Conservation (phyloP, 208 protist species). For the Acanthamoeba culbertsoni region DNA sequence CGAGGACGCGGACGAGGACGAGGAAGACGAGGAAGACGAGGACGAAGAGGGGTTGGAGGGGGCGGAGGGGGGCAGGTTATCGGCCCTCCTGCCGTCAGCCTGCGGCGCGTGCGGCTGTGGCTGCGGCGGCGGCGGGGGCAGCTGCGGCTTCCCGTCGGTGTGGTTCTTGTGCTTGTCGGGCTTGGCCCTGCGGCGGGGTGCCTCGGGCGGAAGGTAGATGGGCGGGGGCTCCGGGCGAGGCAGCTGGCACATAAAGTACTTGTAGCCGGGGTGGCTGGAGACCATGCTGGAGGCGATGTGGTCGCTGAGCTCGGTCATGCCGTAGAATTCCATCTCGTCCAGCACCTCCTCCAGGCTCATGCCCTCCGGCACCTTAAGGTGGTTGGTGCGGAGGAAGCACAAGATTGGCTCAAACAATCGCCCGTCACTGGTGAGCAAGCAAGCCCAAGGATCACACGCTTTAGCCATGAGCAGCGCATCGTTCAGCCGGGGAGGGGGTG, state of each 20-base stretch:
- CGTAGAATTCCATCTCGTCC: conserved; percentile 30
- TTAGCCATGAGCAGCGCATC: not conserved
- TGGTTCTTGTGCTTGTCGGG: not conserved
- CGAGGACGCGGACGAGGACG: too few species aligned
- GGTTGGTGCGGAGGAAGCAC: not conserved
- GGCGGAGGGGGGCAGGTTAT: too few species aligned
- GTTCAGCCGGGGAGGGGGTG: not conserved
- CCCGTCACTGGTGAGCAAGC: not conserved
- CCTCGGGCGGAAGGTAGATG: not conserved
- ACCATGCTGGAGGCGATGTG: not conserved
- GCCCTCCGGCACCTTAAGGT: conserved; percentile 8
- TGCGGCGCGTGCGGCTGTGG: not conserved
- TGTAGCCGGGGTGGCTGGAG: not conserved
- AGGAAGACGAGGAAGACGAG: not conserved
- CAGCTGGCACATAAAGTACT: not conserved
- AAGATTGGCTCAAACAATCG: not conserved
- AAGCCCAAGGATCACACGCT: not conserved
- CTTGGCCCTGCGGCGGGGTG: not conserved
- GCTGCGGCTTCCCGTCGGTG: not conserved
- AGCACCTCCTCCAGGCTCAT: not conserved
- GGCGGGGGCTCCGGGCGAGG: not conserved
- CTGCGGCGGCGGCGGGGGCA: not conserved
- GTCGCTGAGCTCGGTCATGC: not conserved
- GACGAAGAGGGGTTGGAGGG: not conserved
- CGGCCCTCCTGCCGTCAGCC: not conserved